Conservation (phyloP, 1,139 yeast genomes). For the Pneumocystis canis region DNA sequence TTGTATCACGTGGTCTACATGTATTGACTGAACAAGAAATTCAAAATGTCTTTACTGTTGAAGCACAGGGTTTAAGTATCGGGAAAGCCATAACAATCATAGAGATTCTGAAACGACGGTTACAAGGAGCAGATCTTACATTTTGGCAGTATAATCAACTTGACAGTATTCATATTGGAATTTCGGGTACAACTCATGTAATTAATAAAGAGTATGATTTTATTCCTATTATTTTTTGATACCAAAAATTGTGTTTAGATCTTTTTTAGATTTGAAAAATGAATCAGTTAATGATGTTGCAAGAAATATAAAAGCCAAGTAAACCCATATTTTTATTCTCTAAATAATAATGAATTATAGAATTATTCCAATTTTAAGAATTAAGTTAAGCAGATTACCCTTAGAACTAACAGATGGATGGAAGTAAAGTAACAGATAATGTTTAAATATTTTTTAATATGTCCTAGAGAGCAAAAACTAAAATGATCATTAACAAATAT, state of each 20-base stretch:
- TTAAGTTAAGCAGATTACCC: not conserved
- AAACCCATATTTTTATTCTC: not conserved
- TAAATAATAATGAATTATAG: not conserved
- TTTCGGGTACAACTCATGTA: not conserved
- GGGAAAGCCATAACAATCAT: not conserved
- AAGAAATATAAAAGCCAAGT: not conserved
- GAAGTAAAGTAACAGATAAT: not conserved
- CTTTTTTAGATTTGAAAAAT: not conserved
- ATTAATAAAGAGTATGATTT: not conserved
- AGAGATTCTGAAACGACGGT: not conserved
- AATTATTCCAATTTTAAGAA: not conserved
- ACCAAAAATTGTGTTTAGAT: not conserved
- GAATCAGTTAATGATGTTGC: not conserved
- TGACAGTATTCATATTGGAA: not conserved
- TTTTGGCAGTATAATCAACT: not conserved
- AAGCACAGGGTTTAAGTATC: not conserved
- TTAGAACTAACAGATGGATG: not conserved
- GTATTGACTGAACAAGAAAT: not conserved
- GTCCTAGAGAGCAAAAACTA: not conserved
- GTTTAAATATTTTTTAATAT: not conserved
- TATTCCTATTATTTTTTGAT: not conserved
- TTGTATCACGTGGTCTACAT: not conserved
- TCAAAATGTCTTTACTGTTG: not conserved
- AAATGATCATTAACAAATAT: not conserved
- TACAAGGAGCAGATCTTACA: not conserved